Base-by-base conservation (phyloP, 805 yeast species). In the Hemisphaericaspora nanyangensis region DNA sequence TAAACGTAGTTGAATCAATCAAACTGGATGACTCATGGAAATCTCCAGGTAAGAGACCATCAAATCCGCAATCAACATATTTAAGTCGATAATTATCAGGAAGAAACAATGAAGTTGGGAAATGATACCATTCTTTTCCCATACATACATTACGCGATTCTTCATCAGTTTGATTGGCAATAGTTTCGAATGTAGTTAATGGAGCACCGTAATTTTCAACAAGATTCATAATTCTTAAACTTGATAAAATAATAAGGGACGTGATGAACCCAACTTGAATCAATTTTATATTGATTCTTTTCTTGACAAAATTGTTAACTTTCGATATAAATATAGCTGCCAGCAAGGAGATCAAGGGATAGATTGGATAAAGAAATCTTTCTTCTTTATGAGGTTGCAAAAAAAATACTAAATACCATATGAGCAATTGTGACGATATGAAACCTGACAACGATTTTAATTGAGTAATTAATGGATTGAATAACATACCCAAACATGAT, bases 61-160 rank as follows among this genome's bases (percentile, higher is more conserved):
- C 77, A 60, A 90, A 91, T 1, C 91, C 93, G 40, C 88, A 80
- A 40, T 71, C 65, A 7, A 85, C 77, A 58, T 87, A 91, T 50
- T 68, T 68, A 17, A 88, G 63, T 47, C 96, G 65, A 50, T 72
- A 72, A 41, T 77, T 66, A 4, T 76, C 72, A 3, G 85, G 81
- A 17, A 91, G 63, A 54, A 90, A 87, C 56, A 89, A 85, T 0
- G 96, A 89, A 1, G 85, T 80, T 7, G 98, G 96, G 60, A 68
- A 90, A 54, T 91, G 85, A 54, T 87, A 88, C 97, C 97, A 90
- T 63, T 91, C 97, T 42, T 95, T 74, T 2, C 96, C 97, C n/a
- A 85, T 72, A 60, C 98, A 91, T 0, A 91, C 82, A 47, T 79
- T 82, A 10, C n/a, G 11, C 8, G 16, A 3, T 8, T 33, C 29